Evolutionary conservation across 495 filamentous ascomycete genomes (phyloP), one percentile per base, ranked within the genome.

Genomic region (Penicillium argentinense): DNA sequence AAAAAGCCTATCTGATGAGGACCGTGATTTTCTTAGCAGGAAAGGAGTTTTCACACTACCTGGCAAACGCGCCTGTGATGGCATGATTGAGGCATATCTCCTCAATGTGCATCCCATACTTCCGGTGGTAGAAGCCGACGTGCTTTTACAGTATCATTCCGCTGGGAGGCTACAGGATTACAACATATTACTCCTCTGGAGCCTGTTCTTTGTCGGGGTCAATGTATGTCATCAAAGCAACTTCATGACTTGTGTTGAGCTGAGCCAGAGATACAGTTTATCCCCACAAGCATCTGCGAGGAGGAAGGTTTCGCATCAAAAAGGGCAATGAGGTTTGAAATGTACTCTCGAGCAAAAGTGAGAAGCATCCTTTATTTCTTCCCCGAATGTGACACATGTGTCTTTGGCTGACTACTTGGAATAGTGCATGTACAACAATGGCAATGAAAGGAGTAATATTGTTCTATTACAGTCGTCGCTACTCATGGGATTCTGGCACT

Each of bases 261-360:
- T 28, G 25, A 13, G 32, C 17, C 4, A 14, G 3, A 12, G 21
- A 2, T 53, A 9, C 22, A 66, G 55, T 68, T 64, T 33, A 34
- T 71, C n/a, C 51, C 62, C 19, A 32, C 47, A 7, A 37, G 49
- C 9, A 55, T 63, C 4, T 64, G 49, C 23, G 43, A 55, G 24
- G 39, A 29, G 34, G 66, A 65, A 24, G 69, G 69, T 4, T 73
- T 60, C 47, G 14, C 42, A 18, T 67, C 64, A 1, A 51, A 58
- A 18, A 70, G 65, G 39, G 61, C 41, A 11, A 71, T 71, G 68
- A 71, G 69, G 37, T 59, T 44, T 19, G 56, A 62, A 5, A 63
- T 73, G 53, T 72, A 70, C 39, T 57, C 51, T 19, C 63, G 60
- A 34, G 70, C 70, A 3, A 70, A 66, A 53, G 69, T 63, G n/a